Base-by-base conservation (phyloP, 352 stramenopile genomes). In the Phytopythium cucurbitacearum region DNA sequence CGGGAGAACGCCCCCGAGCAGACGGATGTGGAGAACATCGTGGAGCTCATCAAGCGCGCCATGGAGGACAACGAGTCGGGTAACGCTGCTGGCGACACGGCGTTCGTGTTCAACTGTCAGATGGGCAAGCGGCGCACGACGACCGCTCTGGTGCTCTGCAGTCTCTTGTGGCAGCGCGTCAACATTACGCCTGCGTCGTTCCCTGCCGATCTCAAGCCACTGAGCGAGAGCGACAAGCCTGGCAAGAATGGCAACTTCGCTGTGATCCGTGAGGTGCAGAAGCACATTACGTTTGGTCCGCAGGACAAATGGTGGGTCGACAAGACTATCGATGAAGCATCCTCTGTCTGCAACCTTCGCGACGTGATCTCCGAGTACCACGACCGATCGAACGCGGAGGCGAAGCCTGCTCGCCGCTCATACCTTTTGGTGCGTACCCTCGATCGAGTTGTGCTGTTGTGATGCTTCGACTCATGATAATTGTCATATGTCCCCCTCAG, bases 101-200 rank as follows among this genome's bases (percentile, higher is more conserved):
- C 84, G n/a, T 85, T 91, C 59, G 75, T 94, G 11, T 94, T 94
- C 53, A 95, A 95, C 43, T 95, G 85, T 34, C 85, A 95, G 64
- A 93, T 92, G 80, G 85, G 85, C 10, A 90, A 91, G 54, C 77
- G 82, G 7, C 78, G 85, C 10, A 93, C 85, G 11, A 95, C 85
- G 6, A 93, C 80, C 1, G 81, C 79, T 2, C 68, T 95, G 42
- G 78, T 91, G 48, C 67, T 93, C 10, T 71, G 64, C 10, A 76
- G 70, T 50, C 68, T 93, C 5, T 77, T 91, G 37, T 91, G 69
- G 66, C 63, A 89, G 54, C 73, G 69, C 3, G 9, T 48, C 12
- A 43, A 32, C 37, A 32, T 45, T 21, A 53, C 36, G 36, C 13
- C 41, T 32, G 8, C 15, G 12, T 39, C 45, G 3, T 38, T 50